These are phyloP conservation scores for Nannizziopsis barbatae DNA, from an alignment of 2,329 filamentous ascomycete genomes.

Conservation along the genomic window DNA sequence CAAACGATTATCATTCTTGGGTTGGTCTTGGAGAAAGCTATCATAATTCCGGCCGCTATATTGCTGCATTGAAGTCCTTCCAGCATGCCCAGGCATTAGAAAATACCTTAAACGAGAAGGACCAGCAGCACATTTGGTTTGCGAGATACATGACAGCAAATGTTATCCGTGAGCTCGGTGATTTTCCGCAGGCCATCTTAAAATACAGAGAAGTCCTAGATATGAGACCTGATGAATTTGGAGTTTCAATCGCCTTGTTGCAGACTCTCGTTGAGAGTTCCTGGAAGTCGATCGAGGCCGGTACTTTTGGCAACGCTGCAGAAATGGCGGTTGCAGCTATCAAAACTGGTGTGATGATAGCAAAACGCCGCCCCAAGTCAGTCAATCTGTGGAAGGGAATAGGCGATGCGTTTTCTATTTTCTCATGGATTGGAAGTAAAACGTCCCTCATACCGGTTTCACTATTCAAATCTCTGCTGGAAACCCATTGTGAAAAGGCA, in stretches of 20 bases:
- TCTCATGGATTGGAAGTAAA: constrained; percentile 63
- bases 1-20: constrained; percentile 87
- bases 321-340: constrained; percentile 60
- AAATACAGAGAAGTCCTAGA: constrained; percentile 65
- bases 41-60: constrained; percentile 81
- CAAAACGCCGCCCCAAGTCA: constrained; percentile 51
- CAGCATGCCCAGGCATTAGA: constrained; percentile 71
- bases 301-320: constrained; percentile 73
- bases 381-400: constrained; percentile 96
- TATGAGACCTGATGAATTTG: constrained; percentile 62
- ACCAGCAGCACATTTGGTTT: constrained; percentile 72
- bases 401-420: constrained; percentile 77
- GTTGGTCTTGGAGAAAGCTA: constrained; percentile 96
- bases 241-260: constrained; percentile 74
- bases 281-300: constrained; percentile 64
- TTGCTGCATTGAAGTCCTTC: constrained; percentile 88
- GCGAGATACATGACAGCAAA: constrained; percentile 95
- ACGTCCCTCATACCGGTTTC: constrained; percentile 51
- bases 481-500: constrained; percentile 37
- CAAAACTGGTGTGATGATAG: constrained; percentile 52
- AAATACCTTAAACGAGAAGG: constrained; percentile 43
- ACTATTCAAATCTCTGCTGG: constrained; percentile 48
- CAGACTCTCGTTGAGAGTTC: constrained; percentile 80
- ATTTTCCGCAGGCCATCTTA: constrained; percentile 69
- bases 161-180: constrained; percentile 81